A percentile compares a stretch with the other conserved stretches of the same genome.
phyloP scores from a whole-genome alignment of 495 filamentous ascomycete genomes.

The Daldinia concentrica region DNA sequence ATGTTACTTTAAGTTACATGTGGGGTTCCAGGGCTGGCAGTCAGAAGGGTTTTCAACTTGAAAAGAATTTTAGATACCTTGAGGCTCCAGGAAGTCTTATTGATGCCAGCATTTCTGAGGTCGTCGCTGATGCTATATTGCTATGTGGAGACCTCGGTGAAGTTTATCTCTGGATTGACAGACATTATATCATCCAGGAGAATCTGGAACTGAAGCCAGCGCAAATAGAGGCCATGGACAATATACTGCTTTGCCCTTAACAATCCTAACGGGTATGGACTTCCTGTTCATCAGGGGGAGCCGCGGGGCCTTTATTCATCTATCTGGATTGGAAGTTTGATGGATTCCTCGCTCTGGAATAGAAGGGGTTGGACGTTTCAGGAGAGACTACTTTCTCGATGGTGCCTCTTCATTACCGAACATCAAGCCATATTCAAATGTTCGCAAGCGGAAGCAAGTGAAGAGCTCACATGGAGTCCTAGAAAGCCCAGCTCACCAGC shows the following conservation, averaged over 20 bases:
- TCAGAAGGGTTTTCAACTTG: not conserved
- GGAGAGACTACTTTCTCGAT: not conserved
- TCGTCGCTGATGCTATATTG: not conserved
- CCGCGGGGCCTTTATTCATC: not conserved
- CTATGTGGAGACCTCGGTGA: not conserved
- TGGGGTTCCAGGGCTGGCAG: not conserved
- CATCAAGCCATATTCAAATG: not conserved
- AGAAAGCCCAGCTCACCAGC: not conserved
- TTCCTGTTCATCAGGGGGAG: not conserved
- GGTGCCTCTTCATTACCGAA: not conserved
- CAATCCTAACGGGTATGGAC: not conserved
- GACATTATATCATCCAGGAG: not conserved
- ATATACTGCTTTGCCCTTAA: not conserved
- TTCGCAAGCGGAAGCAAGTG: not conserved
- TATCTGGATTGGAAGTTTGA: not conserved
- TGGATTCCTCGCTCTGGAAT: not conserved
- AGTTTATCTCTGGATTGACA: not conserved
- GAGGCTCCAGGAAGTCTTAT: not conserved
- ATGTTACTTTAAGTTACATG: not conserved
- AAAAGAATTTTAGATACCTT: not conserved
- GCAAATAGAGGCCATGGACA: not conserved
- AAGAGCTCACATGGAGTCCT: not conserved
- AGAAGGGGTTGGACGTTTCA: not conserved
- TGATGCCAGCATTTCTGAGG: not conserved
- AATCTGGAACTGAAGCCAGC: not conserved